Base-by-base conservation (phyloP, 768 basidiomycete genomes). In the Boletus tylopilopsis region DNA sequence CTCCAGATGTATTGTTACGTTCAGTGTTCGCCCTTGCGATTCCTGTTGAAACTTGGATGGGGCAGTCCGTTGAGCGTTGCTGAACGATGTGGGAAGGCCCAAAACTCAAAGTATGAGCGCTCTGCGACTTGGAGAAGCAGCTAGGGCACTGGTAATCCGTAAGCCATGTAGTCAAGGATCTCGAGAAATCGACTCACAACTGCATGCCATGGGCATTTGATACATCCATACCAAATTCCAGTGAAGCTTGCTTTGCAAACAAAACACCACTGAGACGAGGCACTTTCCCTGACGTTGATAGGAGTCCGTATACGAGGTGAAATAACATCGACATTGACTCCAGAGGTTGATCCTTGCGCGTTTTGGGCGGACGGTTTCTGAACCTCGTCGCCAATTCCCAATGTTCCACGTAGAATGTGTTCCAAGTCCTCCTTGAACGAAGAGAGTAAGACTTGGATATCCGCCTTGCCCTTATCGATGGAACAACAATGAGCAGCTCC, bases 401-500 rank as follows among this genome's bases (percentile, higher is more conserved):
- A 70, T 1, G 69, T 68, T 46, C 56, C 62, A 19, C 58, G 58
- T 22, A 84, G 58, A 49, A 77, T 68, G 13, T 64, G 68, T 33
- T 81, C 73, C n/a, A 87, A 66, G 46, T 81, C 76, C 10, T 62
- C 54, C 58, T 81, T 76, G 60, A 86, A 85, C n/a, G 68, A 68
- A 40, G 65, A 55, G 33, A 87, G 53, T 27, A 84, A 62, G 2
- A 53, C 42, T 47, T 72, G 68, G 7, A 86, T 64, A 45, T 85
- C 81, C 33, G 61, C 63, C 63, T 75, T 84, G 42, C 71, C 73
- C 45, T 76, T 68, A 2, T 72, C 55, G 4, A 76, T 56, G 5
- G 76, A 64, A 62, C 80, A 82, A 60, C 78, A 79, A 25, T 50
- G 36, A 12, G 41, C 36, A 15, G 8, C 4, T 29, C 11, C 43